Base-by-base conservation (phyloP, 2,329 filamentous ascomycete genomes). In the Didymella arachidicola region DNA sequence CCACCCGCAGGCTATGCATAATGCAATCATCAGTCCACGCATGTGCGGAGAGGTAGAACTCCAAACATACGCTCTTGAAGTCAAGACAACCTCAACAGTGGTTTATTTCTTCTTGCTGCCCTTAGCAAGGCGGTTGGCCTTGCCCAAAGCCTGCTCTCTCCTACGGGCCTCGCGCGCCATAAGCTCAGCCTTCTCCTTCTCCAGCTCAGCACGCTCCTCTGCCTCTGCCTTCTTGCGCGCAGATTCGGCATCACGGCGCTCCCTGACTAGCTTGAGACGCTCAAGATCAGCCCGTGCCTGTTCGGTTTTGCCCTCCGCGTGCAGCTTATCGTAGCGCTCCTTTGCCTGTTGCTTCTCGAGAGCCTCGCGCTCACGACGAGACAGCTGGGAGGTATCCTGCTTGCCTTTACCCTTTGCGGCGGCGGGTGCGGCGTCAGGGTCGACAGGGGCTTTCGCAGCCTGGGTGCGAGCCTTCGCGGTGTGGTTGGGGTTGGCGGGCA, bases 281-380 rank as follows among this genome's bases (percentile, higher is more conserved):
- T 92, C 94, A 67, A 98, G 74, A 79, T 99, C 95, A 5, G 91
- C 89, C 76, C 92, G 90, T 46, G 94, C 93, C 83, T 97, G 91
- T 61, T 99, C 95, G 43, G 95, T 98, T 87, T 98, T 98, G 72
- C 94, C 94, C 73, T 93, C 90, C 57, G 93, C 91, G 72, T 97
- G 94, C 70, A 97, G 78, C 80, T 96, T 96, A 82, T 92, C 86
- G 74, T 97, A 97, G 67, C 88, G 86, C 82, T 97, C 93, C 77
- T 93, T 93, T 29, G 92, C 92, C 75, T 94, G 90, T 63, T 90
- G 89, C 1, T 93, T 93, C 80, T 97, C 90, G 32, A 95, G 73
- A 2, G 93, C 91, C 81, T 98, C 89, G 19, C 88, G 81, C 80
- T 91, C 89, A 29, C 87, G 83, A 48, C 89, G 83, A 36, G 85